Evolutionary conservation across 106 monocot species (phyloP).

Genomic region (Dactylorhiza incarnata): DNA sequence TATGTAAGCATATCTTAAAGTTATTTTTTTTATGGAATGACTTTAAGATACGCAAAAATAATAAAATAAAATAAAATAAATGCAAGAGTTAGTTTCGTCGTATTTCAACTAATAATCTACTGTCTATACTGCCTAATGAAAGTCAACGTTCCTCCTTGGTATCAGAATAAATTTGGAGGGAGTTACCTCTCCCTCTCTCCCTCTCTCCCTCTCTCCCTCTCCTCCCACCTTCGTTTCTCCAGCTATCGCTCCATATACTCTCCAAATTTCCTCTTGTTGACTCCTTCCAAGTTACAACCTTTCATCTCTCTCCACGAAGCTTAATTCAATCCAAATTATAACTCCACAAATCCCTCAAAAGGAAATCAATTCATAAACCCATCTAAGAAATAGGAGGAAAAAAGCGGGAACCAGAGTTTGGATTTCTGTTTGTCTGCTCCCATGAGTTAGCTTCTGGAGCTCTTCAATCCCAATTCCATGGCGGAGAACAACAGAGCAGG

Average conservation of each 20-base stretch:
- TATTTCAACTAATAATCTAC: no score
- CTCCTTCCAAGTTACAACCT: background rate
- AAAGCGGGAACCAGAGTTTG: background rate
- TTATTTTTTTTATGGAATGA: no score
- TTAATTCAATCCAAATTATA: background rate
- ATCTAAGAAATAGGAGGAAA: background rate
- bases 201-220: background rate
- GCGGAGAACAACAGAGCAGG: constrained; percentile 10
- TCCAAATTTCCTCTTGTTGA: background rate
- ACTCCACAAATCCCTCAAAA: background rate
- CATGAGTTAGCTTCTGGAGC: background rate
- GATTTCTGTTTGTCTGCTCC: background rate
- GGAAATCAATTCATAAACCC: background rate
- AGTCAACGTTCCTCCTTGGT: constrained; percentile 17
- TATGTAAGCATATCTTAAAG: no score
- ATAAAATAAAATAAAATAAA: no score
- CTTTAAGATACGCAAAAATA: no score
- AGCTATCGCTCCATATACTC: background rate
- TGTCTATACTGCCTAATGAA: no score
- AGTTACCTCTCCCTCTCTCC: constrained; percentile 7
- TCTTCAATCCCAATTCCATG: constrained; percentile 3
- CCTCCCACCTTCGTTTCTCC: background rate
- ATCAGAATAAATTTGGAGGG: constrained; percentile 7
- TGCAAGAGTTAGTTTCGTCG: no score
- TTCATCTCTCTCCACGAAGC: background rate